Percentiles rank a stretch among this genome's conserved stretches.
Conservation (phyloP, 2,329 filamentous ascomycete species). For the Phialophora chinensis region DNA sequence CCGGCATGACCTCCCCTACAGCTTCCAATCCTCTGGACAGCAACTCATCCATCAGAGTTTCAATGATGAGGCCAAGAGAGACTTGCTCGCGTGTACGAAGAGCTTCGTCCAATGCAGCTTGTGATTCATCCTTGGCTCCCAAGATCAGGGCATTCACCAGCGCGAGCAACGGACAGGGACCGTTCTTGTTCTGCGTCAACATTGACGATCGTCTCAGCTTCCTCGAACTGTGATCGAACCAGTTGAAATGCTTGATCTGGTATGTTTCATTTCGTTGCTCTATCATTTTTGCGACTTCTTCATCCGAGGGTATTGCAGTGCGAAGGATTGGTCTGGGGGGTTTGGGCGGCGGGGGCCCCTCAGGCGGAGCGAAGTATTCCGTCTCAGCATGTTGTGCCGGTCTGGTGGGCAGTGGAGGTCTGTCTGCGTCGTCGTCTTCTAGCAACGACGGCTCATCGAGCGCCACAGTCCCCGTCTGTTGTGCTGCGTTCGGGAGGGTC, state of each 20-base stretch:
- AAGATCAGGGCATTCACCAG: slow-evolving; percentile 90
- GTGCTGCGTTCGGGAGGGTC: slow-evolving; percentile 28
- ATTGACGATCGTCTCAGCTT: slow-evolving; percentile 80
- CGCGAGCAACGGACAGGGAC: slow-evolving; percentile 89
- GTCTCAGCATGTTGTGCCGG: slow-evolving; percentile 22
- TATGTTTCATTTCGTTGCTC: slow-evolving; percentile 76
- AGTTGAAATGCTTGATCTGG: slow-evolving; percentile 87
- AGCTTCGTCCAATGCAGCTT: slow-evolving; percentile 77
- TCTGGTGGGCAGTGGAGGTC: slow-evolving; percentile 29
- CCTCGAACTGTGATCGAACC: slow-evolving; percentile 71
- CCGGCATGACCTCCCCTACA: slow-evolving; percentile 67
- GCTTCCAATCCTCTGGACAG: slow-evolving; percentile 75
- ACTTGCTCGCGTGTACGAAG: slow-evolving; percentile 83
- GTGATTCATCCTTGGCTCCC: slow-evolving; percentile 70
- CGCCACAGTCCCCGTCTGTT: slow-evolving; percentile 6
- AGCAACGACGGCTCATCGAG: slow-evolving; percentile 34
- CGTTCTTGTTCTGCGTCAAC: slow-evolving; percentile 90
- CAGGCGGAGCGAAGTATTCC: slow-evolving; percentile 28
- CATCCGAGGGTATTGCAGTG: slow-evolving; percentile 37
- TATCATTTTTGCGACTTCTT: slow-evolving; percentile 45
- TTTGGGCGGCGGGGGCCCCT: slow-evolving; percentile 32
- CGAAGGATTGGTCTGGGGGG: slow-evolving; percentile 28
- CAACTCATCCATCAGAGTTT: slow-evolving; percentile 91
- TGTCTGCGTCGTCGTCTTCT: slow-evolving; percentile 35
- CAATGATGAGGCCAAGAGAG: slow-evolving; percentile 80